These are phyloP conservation scores for Glebionis coronaria DNA, from an alignment of 129 eudicot species.

Conservation along the genomic window DNA sequence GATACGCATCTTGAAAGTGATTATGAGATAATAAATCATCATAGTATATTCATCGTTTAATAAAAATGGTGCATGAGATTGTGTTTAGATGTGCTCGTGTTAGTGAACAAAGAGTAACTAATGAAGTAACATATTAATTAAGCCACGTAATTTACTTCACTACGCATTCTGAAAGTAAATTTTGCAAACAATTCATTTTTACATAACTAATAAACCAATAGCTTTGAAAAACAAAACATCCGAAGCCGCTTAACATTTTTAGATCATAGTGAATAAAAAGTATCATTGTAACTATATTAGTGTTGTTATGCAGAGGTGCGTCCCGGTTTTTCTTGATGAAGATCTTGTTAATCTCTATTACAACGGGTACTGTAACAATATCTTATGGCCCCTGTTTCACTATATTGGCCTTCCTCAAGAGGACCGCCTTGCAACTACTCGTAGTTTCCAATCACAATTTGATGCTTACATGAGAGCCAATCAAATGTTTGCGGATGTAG, in stretches of 20 bases:
- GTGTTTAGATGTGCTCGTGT: not conserved
- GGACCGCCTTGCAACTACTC: slow-evolving; percentile 74
- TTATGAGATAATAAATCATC: not conserved
- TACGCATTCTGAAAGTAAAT: no score
- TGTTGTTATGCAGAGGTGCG: slow-evolving; percentile 52
- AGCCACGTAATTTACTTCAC: no score
- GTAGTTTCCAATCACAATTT: slow-evolving; percentile 76
- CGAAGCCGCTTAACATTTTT: not conserved
- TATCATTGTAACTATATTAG: not conserved
- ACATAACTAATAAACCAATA: not conserved
- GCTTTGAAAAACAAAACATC: not conserved
- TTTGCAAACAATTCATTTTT: no score
- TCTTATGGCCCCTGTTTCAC: slow-evolving; percentile 85
- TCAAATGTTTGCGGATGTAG: slow-evolving; percentile 87
- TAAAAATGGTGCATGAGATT: not conserved
- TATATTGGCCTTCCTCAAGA: slow-evolving; percentile 90
- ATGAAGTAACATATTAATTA: not conserved
- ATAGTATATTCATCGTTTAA: not conserved
- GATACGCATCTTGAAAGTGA: not conserved
- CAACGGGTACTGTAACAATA: slow-evolving; percentile 83
- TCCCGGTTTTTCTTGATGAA: slow-evolving; percentile 84
- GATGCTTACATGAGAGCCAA: slow-evolving; percentile 79
- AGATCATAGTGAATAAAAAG: not conserved
- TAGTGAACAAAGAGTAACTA: not conserved
- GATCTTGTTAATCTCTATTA: slow-evolving; percentile 75